Evolutionary conservation across 306 rosid genomes (phyloP).

Genomic region (Comarum palustre): DNA sequence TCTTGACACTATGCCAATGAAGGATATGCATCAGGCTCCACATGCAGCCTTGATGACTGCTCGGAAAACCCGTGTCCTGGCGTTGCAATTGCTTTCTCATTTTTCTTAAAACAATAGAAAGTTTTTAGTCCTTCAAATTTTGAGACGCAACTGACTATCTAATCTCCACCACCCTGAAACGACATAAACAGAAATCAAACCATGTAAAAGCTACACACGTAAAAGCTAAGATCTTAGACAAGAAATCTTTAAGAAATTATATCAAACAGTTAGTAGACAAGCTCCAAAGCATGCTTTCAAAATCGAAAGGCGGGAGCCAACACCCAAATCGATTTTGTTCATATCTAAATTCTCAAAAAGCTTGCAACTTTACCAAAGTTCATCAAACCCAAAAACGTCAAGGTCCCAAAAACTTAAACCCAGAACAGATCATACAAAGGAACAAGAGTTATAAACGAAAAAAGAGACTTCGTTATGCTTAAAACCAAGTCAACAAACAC

Average conservation of each 20-base stretch:
- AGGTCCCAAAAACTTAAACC: neutral
- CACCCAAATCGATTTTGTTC: neutral
- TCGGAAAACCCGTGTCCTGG: constrained; percentile 36
- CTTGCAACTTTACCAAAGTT: constrained; percentile 7
- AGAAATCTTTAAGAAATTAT: neutral
- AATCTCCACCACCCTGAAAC: constrained; percentile 25
- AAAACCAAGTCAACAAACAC: neutral
- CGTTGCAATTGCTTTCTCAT: constrained; percentile 59
- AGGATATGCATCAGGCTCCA: constrained; percentile 61
- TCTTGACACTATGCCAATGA: constrained; percentile 63
- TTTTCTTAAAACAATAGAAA: constrained; percentile 11
- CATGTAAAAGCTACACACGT: constrained; percentile 7
- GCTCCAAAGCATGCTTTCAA: neutral
- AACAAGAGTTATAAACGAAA: neutral
- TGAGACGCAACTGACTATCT: constrained; percentile 24
- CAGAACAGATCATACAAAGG: neutral
- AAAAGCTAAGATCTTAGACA: neutral
- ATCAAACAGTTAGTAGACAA: constrained; percentile 8
- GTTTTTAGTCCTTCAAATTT: neutral
- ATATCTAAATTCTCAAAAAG: neutral
- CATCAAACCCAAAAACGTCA: neutral
- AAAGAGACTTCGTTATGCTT: neutral
- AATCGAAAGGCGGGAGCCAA: neutral
- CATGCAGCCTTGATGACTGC: constrained; percentile 59
- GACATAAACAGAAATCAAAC: neutral